Evolutionary conservation across 1,284 basidiomycete species (phyloP), one percentile per base, ranked within the genome.

Genomic region (Ustilago bromivora): DNA sequence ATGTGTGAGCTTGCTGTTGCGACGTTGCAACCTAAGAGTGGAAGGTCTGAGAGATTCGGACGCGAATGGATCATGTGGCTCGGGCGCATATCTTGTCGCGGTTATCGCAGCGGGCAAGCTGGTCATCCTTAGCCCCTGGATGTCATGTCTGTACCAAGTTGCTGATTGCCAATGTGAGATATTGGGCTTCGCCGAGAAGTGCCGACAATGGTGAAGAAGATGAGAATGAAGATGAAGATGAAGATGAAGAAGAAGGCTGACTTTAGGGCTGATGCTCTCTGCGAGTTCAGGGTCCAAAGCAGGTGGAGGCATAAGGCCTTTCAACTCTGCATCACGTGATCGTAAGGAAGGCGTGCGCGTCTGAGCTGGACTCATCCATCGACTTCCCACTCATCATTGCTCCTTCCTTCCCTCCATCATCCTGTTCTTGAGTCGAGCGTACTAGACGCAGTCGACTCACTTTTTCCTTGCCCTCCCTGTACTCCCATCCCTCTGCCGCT

Each of bases 41-140:
- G 58, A 43, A 17, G 55, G 53, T 5, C 32, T 31, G 46, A 76
- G 23, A 1, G 66, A 62, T 47, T 71, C 66, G 23, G 74, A 76
- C 7, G 69, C 69, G 59, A 65, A 71, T 9, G 57, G 43, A 5
- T 7, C 23, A 7, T 35, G 8, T 49, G 32, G 6, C 32, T 17
- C 13, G 13, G 31, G 43, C n/a, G 4, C 9, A 31, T 17, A 36
- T 28, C 34, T 41, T 35, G 40, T 11, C 41, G 36, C 56, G 3
- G 28, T 31, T 28, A 32, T 51, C 49, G 49, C 49, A 31, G 31
- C 28, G 23, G 28, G 23, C 10, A 15, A 17, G 28, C 28, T 32
- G 11, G 12, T 12, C 28, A 17, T 28, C 13, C 28, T 51, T 4
- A 15, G 28, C 13, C 15, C 34, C 11, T 32, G 11, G 12, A 13